A percentile compares a stretch with the other conserved stretches of the same genome.
Conservation (phyloP, 192 early-diverging fungal species). For the Umbelopsis sp. region DNA sequence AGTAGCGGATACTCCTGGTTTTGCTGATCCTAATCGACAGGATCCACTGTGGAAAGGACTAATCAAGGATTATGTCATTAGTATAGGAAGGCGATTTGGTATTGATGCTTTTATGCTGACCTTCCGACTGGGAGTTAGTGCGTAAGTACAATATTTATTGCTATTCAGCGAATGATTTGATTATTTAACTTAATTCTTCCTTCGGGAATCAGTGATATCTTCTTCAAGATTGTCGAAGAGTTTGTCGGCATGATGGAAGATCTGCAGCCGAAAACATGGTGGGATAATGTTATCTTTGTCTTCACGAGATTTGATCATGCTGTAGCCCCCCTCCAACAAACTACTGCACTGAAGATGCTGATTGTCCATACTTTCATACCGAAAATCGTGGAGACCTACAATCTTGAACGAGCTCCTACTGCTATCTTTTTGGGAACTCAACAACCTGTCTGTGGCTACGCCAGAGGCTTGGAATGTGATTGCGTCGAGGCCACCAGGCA, state of each 20-base stretch:
- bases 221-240: constrained; percentile 17
- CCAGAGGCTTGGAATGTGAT: neutral
- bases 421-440: constrained; percentile 17
- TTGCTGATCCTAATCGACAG: constrained; percentile 24
- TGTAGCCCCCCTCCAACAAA: neutral
- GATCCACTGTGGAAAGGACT: constrained; percentile 8
- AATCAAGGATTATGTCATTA: constrained; percentile 22
- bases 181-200: neutral
- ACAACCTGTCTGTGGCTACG: constrained; percentile 6
- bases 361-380: constrained; percentile 1
- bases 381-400: neutral
- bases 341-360: neutral
- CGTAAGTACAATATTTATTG: constrained; percentile 5
- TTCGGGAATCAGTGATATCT: neutral
- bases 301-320: constrained; percentile 26
- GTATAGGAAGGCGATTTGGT: constrained; percentile 22
- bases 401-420: neutral
- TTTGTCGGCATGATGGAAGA: constrained; percentile 27
- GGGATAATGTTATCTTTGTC: constrained; percentile 28
- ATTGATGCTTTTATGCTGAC: constrained; percentile 31
- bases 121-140: constrained; percentile 1
- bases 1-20: constrained; percentile 32
- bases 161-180: neutral
- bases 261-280: constrained; percentile 20
- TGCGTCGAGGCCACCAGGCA: constrained; percentile 10